Conservation (phyloP, 257 asterid genomes). For the Fraxinus quadrangulata region DNA sequence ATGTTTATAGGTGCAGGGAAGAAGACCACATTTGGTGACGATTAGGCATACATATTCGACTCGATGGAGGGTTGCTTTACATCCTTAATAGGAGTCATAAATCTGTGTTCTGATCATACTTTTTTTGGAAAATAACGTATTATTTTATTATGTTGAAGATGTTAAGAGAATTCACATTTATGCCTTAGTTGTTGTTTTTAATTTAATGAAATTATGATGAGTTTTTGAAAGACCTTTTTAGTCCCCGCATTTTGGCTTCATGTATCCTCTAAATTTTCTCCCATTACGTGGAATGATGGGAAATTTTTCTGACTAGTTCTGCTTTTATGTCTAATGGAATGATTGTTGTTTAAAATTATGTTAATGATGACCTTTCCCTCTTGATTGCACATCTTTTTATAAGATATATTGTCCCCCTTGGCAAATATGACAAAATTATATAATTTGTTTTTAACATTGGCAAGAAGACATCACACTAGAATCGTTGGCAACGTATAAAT, state of each 20-base stretch:
- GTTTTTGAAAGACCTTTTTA: neutral
- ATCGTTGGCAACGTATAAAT: no score
- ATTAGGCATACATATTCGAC: neutral
- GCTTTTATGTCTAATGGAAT: neutral
- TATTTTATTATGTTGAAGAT: neutral
- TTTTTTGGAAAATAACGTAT: neutral
- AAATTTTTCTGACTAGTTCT: no score
- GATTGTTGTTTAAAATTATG: no score
- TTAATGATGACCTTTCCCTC: no score
- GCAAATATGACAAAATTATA: no score
- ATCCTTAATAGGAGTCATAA: neutral
- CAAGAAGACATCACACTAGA: no score
- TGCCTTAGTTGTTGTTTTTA: neutral
- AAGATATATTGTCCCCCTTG: no score
- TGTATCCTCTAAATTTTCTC: neutral
- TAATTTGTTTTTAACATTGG: no score
- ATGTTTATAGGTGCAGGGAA: slow-evolving; percentile 30
- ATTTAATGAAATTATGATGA: neutral
- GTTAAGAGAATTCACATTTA: neutral
- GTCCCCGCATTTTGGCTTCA: neutral
- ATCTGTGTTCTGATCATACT: neutral
- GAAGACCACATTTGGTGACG: slow-evolving; percentile 40
- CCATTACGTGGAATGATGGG: neutral
- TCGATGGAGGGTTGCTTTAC: neutral
- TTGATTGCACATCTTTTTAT: no score